Evolutionary conservation across 23 red algal genomes (phyloP).

Genomic region (Gracilaria gracilis): DNA sequence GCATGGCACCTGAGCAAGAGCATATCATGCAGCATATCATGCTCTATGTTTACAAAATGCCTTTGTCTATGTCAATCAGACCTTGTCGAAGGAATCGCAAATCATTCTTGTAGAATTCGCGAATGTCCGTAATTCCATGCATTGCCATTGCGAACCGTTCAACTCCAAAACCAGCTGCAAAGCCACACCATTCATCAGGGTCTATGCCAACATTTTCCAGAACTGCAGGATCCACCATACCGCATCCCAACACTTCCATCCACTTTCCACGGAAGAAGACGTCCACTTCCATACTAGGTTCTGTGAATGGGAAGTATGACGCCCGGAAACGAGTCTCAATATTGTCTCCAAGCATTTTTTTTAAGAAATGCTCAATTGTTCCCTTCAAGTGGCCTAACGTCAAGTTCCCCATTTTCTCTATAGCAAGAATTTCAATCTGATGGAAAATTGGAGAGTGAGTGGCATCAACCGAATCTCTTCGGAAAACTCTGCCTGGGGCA

Average conservation of each 20-base stretch:
- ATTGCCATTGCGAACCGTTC: constrained; percentile 92
- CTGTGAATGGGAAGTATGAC: constrained; percentile 90
- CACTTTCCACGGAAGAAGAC: constrained; percentile 83
- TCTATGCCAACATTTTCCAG: constrained; percentile 74
- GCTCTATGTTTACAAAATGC: constrained; percentile 30
- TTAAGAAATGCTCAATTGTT: constrained; percentile 79
- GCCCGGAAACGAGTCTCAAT: constrained; percentile 81
- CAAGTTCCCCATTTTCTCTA: constrained; percentile 69
- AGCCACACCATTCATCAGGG: constrained; percentile 79
- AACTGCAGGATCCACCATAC: constrained; percentile 89
- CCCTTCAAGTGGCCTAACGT: constrained; percentile 62
- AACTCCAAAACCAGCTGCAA: constrained; percentile 91
- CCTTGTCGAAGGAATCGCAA: constrained; percentile 73
- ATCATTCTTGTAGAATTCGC: constrained; percentile 75
- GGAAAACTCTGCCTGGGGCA: constrained; percentile 82
- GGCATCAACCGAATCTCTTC: constrained; percentile 74
- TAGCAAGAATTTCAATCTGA: constrained; percentile 85
- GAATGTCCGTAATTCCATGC: constrained; percentile 82
- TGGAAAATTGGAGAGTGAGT: constrained; percentile 82
- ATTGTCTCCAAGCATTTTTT: constrained; percentile 79
- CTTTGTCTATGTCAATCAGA: constrained; percentile 49
- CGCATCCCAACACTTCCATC: constrained; percentile 87
- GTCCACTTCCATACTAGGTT: constrained; percentile 88
- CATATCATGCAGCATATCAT: too few relatives aligned
- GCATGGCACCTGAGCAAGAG: too few relatives aligned